A percentile compares a stretch with the other conserved stretches of the same genome.
Conservation (phyloP, 106 monocot genomes). For the Allium fistulosum region DNA sequence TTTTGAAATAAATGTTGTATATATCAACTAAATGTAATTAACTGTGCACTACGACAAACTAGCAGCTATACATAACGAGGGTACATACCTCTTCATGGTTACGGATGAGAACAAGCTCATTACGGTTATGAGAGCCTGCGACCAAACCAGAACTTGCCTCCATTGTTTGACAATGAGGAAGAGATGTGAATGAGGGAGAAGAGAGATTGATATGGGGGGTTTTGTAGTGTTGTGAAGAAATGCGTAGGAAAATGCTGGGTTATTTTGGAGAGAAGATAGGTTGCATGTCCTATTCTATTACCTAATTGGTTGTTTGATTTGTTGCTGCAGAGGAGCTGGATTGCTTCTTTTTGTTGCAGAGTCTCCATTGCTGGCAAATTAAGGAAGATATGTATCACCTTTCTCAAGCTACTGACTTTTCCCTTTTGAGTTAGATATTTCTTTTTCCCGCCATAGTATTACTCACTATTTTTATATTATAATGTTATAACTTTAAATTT, state of each 20-base stretch:
- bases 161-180: slow-evolving; percentile 41
- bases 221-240: slow-evolving; percentile 26
- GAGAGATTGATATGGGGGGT: background rate
- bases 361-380: slow-evolving; percentile 74
- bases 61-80: background rate
- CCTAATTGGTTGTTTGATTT: slow-evolving; percentile 26
- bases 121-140: slow-evolving; percentile 96
- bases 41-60: background rate
- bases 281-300: slow-evolving; percentile 21
- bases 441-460: background rate
- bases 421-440: background rate
- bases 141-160: slow-evolving; percentile 95
- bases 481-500: too few species aligned
- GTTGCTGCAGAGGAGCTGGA: slow-evolving; percentile 47
- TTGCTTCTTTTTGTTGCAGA: slow-evolving; percentile 42
- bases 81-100: slow-evolving; percentile 76
- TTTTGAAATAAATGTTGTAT: too few species aligned
- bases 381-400: slow-evolving; percentile 29
- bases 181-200: background rate
- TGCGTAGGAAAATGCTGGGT: background rate
- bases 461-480: too few species aligned
- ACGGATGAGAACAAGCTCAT: slow-evolving; percentile 91
- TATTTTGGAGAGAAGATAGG: background rate
- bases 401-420: background rate
- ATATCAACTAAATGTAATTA: background rate